These are phyloP conservation scores for Cyphellophora attinorum DNA, from an alignment of 2,329 filamentous ascomycete genomes.

Conservation along the genomic window DNA sequence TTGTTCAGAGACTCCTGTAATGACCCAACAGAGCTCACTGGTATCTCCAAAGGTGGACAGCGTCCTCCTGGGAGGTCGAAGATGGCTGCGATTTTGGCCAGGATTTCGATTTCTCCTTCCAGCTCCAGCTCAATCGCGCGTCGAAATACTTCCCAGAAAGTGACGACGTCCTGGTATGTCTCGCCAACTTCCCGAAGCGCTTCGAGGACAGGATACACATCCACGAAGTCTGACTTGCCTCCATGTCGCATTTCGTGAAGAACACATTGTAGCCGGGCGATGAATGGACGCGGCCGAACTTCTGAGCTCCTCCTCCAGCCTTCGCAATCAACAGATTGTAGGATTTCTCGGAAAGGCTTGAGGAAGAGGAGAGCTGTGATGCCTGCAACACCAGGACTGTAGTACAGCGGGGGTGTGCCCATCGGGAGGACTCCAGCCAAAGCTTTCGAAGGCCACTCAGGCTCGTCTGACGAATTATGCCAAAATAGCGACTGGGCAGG, in stretches of 20 bases:
- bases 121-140: conserved; percentile 44
- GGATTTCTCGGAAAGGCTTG: conserved; percentile 47
- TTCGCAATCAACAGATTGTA: conserved; percentile 41
- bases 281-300: conserved; percentile 39
- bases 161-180: conserved; percentile 42
- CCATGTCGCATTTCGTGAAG: conserved; percentile 41
- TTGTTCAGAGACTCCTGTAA: conserved; percentile 24
- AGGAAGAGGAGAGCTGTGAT: conserved; percentile 51
- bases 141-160: conserved; percentile 46
- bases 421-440: conserved; percentile 49
- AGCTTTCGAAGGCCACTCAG: conserved; percentile 44
- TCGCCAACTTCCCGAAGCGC: conserved; percentile 31
- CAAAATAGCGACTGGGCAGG: conserved; percentile 53
- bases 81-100: conserved; percentile 30
- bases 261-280: conserved; percentile 42
- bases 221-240: conserved; percentile 29
- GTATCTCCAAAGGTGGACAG: conserved; percentile 21
- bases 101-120: conserved; percentile 30
- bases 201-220: conserved; percentile 31
- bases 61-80: conserved; percentile 32
- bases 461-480: conserved; percentile 43
- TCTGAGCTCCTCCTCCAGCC: conserved; percentile 36
- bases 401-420: conserved; percentile 33
- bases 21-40: conserved; percentile 27
- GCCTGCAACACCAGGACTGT: conserved; percentile 42